Evolutionary conservation across 2,329 filamentous ascomycete genomes (phyloP), one percentile per base, ranked within the genome.

Genomic region (Incumbomyces lentus): DNA sequence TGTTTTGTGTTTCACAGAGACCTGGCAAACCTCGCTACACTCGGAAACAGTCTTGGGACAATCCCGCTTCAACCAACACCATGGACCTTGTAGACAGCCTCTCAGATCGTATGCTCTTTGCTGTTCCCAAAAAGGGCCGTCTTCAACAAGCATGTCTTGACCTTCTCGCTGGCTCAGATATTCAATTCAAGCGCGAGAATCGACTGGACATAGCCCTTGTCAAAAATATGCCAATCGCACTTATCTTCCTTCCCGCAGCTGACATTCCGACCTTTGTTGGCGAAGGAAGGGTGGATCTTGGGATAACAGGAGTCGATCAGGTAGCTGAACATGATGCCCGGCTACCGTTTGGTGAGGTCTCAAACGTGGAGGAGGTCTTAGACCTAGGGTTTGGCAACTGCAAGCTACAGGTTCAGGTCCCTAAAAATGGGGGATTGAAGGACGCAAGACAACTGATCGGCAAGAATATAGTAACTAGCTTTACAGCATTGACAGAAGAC

Each of bases 51-150:
- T 26, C 22, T 26, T 8, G 4, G 8, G 19, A n/a, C 10, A 3
- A 6, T 31, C n/a, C 3, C 26, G 13, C 8, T 14, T 19, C 14
- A 30, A 19, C 19, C 40, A 44, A n/a, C 14, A 48, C 46, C 39
- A 79, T 79, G 76, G 76, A 79, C 72, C 69, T 79, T 49, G 76
- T 79, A 49, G 78, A 79, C 62, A 73, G 76, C 72, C 76, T 95
- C 63, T 87, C 92, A 74, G 89, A 90, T 62, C 84, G 92, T 55
- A 77, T 96, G 48, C 78, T 96, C 52, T 95, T 98, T 64, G 92
- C 92, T 52, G 86, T 98, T n/a, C 92, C 92, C 51, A 98, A 98
- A 72, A 98, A 98, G 83, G 92, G 92, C 54, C 86, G 92, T 47
- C 81, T 98, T 46, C 85, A 95, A 68, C 79, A 87, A 68, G 80